phyloP scores from a whole-genome alignment of 2,329 filamentous ascomycete species.

The Aciculosporium take region DNA sequence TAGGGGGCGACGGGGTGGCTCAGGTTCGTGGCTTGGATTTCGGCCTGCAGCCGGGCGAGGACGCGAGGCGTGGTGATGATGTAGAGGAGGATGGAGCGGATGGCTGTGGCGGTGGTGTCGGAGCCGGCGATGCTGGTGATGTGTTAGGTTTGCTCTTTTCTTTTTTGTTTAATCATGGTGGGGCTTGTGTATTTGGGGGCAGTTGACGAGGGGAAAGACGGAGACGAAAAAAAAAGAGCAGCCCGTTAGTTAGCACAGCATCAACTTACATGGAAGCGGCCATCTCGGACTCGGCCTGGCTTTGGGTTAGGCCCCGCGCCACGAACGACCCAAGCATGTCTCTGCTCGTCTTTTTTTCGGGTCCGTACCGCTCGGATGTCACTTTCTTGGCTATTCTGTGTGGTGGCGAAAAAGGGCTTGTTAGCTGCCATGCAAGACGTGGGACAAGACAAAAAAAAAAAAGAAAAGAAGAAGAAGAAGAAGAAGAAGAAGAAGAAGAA shows the following conservation, averaged over 20 bases:
- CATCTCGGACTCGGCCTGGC: slow-evolving; percentile 29
- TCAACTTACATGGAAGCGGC: slow-evolving; percentile 21
- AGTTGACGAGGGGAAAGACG: too few species aligned
- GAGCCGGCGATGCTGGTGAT: slow-evolving; percentile 26
- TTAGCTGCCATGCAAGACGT: background rate
- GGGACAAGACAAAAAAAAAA: too few species aligned
- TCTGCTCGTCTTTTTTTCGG: slow-evolving; percentile 24
- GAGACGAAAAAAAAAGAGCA: background rate
- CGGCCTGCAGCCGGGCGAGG: slow-evolving; percentile 26
- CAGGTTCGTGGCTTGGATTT: slow-evolving; percentile 8
- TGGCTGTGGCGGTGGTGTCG: slow-evolving; percentile 40
- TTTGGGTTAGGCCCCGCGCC: slow-evolving; percentile 22
- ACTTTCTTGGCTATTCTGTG: slow-evolving; percentile 28
- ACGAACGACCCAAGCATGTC: slow-evolving; percentile 39
- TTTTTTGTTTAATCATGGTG: background rate
- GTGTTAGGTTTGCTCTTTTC: background rate
- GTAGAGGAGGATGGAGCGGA: slow-evolving; percentile 37
- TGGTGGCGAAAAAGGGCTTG: background rate
- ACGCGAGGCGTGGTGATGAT: slow-evolving; percentile 34
- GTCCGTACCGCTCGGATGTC: slow-evolving; percentile 30
- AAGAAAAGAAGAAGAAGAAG: background rate
- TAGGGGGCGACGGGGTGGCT: slow-evolving; percentile 15
- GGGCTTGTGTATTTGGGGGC: background rate
- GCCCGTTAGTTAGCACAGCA: background rate
- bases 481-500: background rate